Conservation (phyloP, 2,329 filamentous ascomycete species). For the Tolypocladium cylindrosporum region DNA sequence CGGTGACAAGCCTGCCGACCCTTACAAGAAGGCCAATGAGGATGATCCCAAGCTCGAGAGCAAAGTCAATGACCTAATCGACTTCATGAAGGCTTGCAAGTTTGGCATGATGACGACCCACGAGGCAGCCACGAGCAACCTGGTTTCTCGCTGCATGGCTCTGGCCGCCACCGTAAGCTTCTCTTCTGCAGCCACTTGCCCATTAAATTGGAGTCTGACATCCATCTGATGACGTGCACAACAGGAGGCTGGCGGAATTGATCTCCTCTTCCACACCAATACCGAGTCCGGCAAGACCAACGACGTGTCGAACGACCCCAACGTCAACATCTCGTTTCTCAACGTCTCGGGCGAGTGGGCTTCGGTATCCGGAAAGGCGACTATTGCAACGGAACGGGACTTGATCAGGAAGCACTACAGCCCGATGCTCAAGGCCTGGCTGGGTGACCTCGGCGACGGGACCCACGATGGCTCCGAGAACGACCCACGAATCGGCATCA, state of each 20-base stretch:
- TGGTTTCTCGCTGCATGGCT: slow-evolving; percentile 81
- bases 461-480: slow-evolving; percentile 72
- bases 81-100: slow-evolving; percentile 64
- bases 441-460: slow-evolving; percentile 77
- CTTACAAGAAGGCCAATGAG: slow-evolving; percentile 69
- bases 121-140: slow-evolving; percentile 49
- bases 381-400: slow-evolving; percentile 58
- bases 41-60: slow-evolving; percentile 54
- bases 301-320: slow-evolving; percentile 61
- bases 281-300: slow-evolving; percentile 82
- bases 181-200: background rate
- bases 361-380: slow-evolving; percentile 65
- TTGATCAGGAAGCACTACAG: slow-evolving; percentile 68
- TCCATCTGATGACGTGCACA: background rate
- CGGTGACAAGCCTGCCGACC: slow-evolving; percentile 57
- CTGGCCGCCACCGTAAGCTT: slow-evolving; percentile 60
- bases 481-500: slow-evolving; percentile 74
- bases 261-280: slow-evolving; percentile 87
- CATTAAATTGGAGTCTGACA: background rate
- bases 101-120: slow-evolving; percentile 86
- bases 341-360: slow-evolving; percentile 74
- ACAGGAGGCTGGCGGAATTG: slow-evolving; percentile 67
- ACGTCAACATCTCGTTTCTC: slow-evolving; percentile 76
- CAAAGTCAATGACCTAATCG: slow-evolving; percentile 64
- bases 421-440: slow-evolving; percentile 66